These are phyloP conservation scores for Dioscorea alata DNA, from an alignment of 106 monocot genomes.

Conservation along the genomic window DNA sequence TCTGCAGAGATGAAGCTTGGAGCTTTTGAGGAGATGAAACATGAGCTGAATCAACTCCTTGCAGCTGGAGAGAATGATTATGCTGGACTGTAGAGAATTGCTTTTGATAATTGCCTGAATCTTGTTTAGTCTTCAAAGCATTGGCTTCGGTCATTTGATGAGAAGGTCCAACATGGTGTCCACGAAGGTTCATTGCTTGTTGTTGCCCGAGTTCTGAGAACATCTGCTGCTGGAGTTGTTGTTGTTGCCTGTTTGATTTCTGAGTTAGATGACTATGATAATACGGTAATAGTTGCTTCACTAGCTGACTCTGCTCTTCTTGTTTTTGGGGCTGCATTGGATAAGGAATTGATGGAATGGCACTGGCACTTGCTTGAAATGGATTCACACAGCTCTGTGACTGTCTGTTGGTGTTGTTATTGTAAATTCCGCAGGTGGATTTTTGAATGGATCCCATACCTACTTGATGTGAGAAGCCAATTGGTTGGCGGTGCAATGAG, in stretches of 20 bases:
- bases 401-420: conserved; percentile 32
- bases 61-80: conserved; percentile 53
- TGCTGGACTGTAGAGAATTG: conserved; percentile 37
- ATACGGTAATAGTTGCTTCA: conserved; percentile 3
- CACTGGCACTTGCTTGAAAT: conserved; percentile 31
- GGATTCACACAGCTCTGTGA: conserved; percentile 33
- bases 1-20: neutral
- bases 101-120: conserved; percentile 43
- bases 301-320: neutral
- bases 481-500: conserved; percentile 49
- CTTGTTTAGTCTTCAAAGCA: conserved; percentile 60
- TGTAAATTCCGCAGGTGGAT: conserved; percentile 33
- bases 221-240: conserved; percentile 26
- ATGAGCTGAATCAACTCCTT: conserved; percentile 49
- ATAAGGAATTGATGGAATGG: conserved; percentile 27
- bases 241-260: conserved; percentile 11
- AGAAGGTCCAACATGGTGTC: conserved; percentile 53
- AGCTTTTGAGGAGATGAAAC: conserved; percentile 5
- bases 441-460: conserved; percentile 40
- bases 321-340: conserved; percentile 34
- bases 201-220: conserved; percentile 21
- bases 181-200: conserved; percentile 32
- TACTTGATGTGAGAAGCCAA: conserved; percentile 43
- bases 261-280: conserved; percentile 23
- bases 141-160: conserved; percentile 55